Conservation (phyloP, 2,329 filamentous ascomycete species). For the Alternaria conjuncta region DNA sequence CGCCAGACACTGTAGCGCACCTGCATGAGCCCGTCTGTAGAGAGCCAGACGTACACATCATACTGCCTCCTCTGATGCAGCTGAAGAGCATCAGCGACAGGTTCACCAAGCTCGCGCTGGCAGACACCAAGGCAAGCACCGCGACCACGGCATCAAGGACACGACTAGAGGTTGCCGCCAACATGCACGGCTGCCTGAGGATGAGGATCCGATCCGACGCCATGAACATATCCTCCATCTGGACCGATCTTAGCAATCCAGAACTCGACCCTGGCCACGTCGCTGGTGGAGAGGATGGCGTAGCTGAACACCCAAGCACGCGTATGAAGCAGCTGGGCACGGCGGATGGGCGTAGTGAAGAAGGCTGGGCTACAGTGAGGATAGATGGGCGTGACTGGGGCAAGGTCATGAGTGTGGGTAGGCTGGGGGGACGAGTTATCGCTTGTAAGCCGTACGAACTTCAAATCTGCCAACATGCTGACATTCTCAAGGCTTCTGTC, state of each 20-base stretch:
- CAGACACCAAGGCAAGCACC: conserved; percentile 46
- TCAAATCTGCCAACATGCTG: conserved; percentile 4
- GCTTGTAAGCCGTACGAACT: conserved; percentile 66
- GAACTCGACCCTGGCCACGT: conserved; percentile 81
- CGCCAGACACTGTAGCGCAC: conserved; percentile 83
- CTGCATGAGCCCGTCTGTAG: conserved; percentile 90
- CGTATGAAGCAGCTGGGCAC: conserved; percentile 68
- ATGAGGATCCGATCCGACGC: conserved; percentile 83
- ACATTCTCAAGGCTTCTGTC: conserved; percentile 64
- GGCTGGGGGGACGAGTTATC: conserved; percentile 88
- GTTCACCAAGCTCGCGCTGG: conserved; percentile 78
- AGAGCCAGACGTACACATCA: conserved; percentile 93
- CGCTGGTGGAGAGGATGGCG: conserved; percentile 65
- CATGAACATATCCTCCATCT: conserved; percentile 82
- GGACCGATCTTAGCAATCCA: conserved; percentile 86
- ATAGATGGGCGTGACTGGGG: conserved; percentile 97
- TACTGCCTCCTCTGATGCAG: conserved; percentile 83
- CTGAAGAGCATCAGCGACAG: conserved; percentile 94
- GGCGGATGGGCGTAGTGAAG: conserved; percentile 70
- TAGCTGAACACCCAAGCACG: conserved; percentile 83
- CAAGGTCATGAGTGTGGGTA: conserved; percentile 87
- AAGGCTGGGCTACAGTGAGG: conserved; percentile 85
- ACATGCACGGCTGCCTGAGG: conserved; percentile 88
- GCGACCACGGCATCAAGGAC: conserved; percentile 36
- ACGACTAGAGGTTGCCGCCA: conserved; percentile 85